phyloP scores from a whole-genome alignment of 2,329 filamentous ascomycete genomes.

The Penicillium corylophilum region DNA sequence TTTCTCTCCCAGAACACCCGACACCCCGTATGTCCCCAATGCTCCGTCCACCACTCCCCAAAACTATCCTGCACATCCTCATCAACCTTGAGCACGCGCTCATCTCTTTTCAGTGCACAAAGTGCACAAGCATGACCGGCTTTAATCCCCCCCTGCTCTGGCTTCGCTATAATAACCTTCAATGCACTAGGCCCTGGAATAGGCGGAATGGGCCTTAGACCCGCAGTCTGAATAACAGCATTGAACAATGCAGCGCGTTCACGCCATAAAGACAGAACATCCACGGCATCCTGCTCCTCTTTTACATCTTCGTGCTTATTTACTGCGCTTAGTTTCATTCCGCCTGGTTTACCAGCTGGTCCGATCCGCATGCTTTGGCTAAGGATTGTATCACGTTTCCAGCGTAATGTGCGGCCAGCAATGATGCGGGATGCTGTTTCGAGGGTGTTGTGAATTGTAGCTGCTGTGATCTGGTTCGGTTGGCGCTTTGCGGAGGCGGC shows the following conservation, averaged over 20 bases:
- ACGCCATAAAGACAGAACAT: conserved; percentile 73
- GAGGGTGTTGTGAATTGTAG: conserved; percentile 30
- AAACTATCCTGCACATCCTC: conserved; percentile 78
- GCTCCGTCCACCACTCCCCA: conserved; percentile 93
- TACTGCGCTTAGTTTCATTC: conserved; percentile 88
- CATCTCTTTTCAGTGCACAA: conserved; percentile 84
- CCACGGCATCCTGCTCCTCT: conserved; percentile 80
- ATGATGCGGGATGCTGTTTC: conserved; percentile 74
- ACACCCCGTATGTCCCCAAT: conserved; percentile 79
- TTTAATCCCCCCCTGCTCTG: conserved; percentile 65
- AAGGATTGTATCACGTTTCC: conserved; percentile 84
- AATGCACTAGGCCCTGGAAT: conserved; percentile 53
- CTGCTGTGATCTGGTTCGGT: conserved; percentile 17
- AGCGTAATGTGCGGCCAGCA: conserved; percentile 79
- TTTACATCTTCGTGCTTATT: conserved; percentile 79
- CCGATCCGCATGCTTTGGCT: conserved; percentile 86
- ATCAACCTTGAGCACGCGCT: conserved; percentile 75
- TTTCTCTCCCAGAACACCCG: conserved; percentile 82
- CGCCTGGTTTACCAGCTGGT: conserved; percentile 66
- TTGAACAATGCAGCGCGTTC: conserved; percentile 72
- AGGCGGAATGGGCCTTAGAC: conserved; percentile 60
- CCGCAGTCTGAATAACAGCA: conserved; percentile 52
- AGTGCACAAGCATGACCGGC: conserved; percentile 76
- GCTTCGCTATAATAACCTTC: conserved; percentile 62
- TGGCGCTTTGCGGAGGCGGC: conserved; percentile 64